These are phyloP conservation scores for Serendipita sp. DNA, from an alignment of 768 basidiomycete genomes.

Conservation along the genomic window DNA sequence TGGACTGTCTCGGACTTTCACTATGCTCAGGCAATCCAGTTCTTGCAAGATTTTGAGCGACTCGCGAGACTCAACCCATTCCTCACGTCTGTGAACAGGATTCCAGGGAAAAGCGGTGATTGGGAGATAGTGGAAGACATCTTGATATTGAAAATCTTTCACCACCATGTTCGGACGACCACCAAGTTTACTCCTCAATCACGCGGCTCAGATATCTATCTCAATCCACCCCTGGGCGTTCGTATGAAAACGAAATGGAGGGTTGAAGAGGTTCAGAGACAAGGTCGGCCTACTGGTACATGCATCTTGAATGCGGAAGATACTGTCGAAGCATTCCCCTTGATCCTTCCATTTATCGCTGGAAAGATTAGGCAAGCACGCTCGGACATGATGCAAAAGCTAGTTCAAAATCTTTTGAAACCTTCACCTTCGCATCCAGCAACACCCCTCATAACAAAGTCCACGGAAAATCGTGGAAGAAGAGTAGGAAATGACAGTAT, in stretches of 20 bases:
- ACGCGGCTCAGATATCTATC: neutral
- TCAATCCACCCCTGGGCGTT: neutral
- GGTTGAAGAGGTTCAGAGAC: neutral
- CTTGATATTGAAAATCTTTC: neutral
- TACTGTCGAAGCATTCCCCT: neutral
- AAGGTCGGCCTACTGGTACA: neutral
- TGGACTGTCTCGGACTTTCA: no score
- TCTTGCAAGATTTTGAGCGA: neutral
- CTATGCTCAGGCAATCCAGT: neutral
- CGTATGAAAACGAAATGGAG: neutral
- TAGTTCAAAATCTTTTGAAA: neutral
- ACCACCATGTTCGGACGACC: neutral
- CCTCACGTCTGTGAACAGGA: neutral
- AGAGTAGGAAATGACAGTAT: no score
- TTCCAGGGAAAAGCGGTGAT: neutral
- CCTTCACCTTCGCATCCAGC: no score
- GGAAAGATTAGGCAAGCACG: neutral
- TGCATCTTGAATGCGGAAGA: neutral
- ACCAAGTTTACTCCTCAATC: neutral
- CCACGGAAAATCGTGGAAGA: no score
- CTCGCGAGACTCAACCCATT: neutral
- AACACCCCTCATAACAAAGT: no score
- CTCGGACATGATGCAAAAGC: neutral
- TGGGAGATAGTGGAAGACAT: neutral
- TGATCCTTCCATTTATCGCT: neutral